Evolutionary conservation across 2,329 filamentous ascomycete species (phyloP).

Genomic region (Fusarium euwallaceae): DNA sequence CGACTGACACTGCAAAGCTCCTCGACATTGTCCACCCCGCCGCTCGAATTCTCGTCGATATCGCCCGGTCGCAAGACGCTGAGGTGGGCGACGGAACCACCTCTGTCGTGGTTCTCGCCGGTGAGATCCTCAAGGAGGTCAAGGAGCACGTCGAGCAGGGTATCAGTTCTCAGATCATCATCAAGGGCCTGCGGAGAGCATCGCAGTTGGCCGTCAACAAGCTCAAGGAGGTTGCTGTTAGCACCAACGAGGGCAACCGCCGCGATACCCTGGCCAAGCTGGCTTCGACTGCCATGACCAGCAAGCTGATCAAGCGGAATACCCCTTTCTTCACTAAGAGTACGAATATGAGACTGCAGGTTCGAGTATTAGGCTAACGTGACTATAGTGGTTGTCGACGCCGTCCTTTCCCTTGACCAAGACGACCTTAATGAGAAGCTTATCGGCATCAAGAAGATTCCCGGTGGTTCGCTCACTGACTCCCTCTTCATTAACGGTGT

Average conservation of each 20-base stretch:
- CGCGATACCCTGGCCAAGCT: slow-evolving; percentile 91
- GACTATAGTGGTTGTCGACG: slow-evolving; percentile 92
- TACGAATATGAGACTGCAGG: slow-evolving; percentile 57
- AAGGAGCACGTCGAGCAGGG: slow-evolving; percentile 97
- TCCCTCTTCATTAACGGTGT: slow-evolving; percentile 98
- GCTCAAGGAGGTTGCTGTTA: slow-evolving; percentile 96
- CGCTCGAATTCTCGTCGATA: slow-evolving; percentile 96
- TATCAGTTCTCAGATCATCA: slow-evolving; percentile 96
- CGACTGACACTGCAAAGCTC: slow-evolving; percentile 67
- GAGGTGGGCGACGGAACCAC: slow-evolving; percentile 99
- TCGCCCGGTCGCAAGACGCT: slow-evolving; percentile 97
- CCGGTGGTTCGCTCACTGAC: slow-evolving; percentile 94
- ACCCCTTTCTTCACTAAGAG: slow-evolving; percentile 98
- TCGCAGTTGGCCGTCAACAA: slow-evolving; percentile 96
- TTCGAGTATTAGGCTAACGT: slow-evolving; percentile 44
- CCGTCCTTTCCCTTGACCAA: slow-evolving; percentile 94
- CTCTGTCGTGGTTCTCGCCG: slow-evolving; percentile 96
- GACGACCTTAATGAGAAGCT: slow-evolving; percentile 97
- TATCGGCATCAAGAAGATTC: slow-evolving; percentile 98
- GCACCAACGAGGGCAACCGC: slow-evolving; percentile 84
- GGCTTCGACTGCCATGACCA: slow-evolving; percentile 97
- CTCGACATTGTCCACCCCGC: slow-evolving; percentile 99
- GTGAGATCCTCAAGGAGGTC: slow-evolving; percentile 96
- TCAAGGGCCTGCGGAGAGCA: slow-evolving; percentile 93
- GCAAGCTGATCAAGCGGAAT: slow-evolving; percentile 98